A percentile compares a stretch with the other conserved stretches of the same genome.
Conservation (phyloP, 257 asterid genomes). For the Ajuga chamaepitys region DNA sequence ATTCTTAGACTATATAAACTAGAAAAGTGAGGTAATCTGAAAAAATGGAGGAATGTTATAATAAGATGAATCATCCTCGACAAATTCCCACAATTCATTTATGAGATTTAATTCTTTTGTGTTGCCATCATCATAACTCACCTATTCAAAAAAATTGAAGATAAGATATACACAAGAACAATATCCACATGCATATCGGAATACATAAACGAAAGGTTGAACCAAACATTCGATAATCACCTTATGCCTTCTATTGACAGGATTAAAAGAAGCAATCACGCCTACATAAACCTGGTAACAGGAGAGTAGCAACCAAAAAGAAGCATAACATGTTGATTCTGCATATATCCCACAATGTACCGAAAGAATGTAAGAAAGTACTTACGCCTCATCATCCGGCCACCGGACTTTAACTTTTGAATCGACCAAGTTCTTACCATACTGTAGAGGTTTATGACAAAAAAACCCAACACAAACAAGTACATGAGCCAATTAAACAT, state of each 20-base stretch:
- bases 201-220: background rate
- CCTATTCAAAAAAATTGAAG: constrained; percentile 1
- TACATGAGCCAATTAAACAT: background rate
- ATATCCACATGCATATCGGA: background rate
- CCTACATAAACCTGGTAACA: constrained; percentile 6
- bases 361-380: background rate
- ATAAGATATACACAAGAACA: background rate
- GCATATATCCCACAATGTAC: background rate
- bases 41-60: too few species aligned
- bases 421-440: background rate
- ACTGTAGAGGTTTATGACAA: background rate
- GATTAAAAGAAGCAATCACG: background rate
- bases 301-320: background rate
- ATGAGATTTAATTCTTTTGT: background rate
- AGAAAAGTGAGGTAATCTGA: too few species aligned
- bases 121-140: background rate
- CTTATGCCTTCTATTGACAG: background rate
- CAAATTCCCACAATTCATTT: background rate
- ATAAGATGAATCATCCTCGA: background rate
- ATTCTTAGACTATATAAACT: too few species aligned
- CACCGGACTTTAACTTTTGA: constrained; percentile 1
- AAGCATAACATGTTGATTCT: background rate
- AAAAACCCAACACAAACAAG: background rate
- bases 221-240: background rate
- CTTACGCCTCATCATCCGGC: constrained; percentile 1